Evolutionary conservation across 345 rosid species (phyloP).

Genomic region (Reutealis trisperma): DNA sequence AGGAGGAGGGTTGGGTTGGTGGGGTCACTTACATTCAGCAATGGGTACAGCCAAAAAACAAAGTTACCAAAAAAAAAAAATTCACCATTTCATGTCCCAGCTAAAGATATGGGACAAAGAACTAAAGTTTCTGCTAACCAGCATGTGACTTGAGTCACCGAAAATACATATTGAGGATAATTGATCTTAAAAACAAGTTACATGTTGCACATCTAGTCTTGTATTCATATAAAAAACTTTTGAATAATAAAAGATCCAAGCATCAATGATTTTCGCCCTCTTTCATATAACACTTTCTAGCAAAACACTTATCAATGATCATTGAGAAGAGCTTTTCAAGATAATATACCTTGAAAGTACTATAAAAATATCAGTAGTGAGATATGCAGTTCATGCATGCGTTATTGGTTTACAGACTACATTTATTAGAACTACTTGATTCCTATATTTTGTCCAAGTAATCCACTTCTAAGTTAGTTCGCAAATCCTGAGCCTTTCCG

Average conservation of each 20-base stretch:
- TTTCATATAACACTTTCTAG: not conserved
- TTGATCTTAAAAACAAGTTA: not conserved
- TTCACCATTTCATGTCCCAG: too few relatives aligned
- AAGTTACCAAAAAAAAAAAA: not conserved
- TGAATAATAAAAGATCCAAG: not conserved
- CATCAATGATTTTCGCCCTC: not conserved
- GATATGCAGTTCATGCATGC: not conserved
- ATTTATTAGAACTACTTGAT: not conserved
- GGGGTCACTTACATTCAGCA: constrained; percentile 8
- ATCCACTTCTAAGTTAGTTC: not conserved
- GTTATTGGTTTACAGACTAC: not conserved
- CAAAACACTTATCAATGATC: not conserved
- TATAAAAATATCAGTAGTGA: not conserved
- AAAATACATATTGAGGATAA: not conserved
- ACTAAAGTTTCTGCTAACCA: not conserved
- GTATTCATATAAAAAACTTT: not conserved
- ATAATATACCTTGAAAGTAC: not conserved
- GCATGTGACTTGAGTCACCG: not conserved
- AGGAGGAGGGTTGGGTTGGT: not conserved
- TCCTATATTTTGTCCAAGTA: not conserved
- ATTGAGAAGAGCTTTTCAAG: not conserved
- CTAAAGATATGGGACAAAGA: too few relatives aligned
- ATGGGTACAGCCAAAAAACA: not conserved
- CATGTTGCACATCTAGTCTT: not conserved
- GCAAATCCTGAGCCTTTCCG: not conserved